Percentiles rank a stretch among this genome's conserved stretches.
phyloP scores from a whole-genome alignment of 2,329 filamentous ascomycete genomes.

The Immersiporthe knoxdaviesiana region DNA sequence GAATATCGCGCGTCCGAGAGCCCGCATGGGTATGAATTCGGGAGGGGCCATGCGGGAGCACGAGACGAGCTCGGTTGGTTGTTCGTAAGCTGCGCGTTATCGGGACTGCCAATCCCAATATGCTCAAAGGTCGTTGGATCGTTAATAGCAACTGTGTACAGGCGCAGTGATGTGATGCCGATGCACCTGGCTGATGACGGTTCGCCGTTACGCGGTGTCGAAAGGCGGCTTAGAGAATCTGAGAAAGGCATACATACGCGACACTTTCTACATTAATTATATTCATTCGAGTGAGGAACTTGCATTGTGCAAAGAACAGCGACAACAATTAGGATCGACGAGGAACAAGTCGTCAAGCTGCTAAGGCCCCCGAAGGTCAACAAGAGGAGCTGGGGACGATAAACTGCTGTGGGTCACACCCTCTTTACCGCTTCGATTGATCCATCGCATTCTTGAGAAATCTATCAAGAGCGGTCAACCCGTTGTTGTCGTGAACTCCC shows the following conservation, averaged over 20 bases:
- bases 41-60: not conserved
- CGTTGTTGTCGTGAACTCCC: slow-evolving; percentile 5
- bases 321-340: not conserved
- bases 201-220: not conserved
- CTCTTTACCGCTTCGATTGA: slow-evolving; percentile 27
- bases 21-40: not conserved
- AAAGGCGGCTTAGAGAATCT: not conserved
- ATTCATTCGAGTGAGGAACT: not conserved
- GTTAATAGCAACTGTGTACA: too few relatives aligned
- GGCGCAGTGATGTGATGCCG: not conserved
- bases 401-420: slow-evolving; percentile 22
- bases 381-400: not conserved
- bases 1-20: slow-evolving; percentile 1
- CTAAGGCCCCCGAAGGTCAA: not conserved
- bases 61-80: not conserved
- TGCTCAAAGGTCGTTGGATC: not conserved
- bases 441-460: slow-evolving; percentile 19
- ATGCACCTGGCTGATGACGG: not conserved
- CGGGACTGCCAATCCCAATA: not conserved
- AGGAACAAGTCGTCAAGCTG: not conserved
- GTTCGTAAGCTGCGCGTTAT: not conserved
- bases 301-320: not conserved
- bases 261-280: not conserved
- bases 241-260: not conserved
- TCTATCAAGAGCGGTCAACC: slow-evolving; percentile 24